phyloP scores from a whole-genome alignment of 1,284 basidiomycete species.

The Gymnopus androsaceus region DNA sequence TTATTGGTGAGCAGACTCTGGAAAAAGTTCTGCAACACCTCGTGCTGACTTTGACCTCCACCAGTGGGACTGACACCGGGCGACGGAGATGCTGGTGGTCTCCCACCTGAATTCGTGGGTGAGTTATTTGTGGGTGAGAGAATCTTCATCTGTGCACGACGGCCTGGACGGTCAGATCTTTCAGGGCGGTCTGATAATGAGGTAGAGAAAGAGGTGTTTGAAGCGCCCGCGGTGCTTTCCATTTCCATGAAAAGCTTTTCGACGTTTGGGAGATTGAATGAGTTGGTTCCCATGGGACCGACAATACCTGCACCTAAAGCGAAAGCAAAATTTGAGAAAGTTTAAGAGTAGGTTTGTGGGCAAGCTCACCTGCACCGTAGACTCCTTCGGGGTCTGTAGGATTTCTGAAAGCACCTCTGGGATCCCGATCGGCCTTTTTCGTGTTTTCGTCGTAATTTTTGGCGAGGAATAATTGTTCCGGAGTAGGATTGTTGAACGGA shows the following conservation, averaged over 20 bases:
- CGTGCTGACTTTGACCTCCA: conserved; percentile 56
- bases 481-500: conserved; percentile 74
- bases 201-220: background rate
- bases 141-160: no score
- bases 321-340: background rate
- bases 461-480: conserved; percentile 85
- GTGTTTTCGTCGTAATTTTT: conserved; percentile 78
- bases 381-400: conserved; percentile 49
- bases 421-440: conserved; percentile 86
- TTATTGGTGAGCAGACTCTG: conserved; percentile 74
- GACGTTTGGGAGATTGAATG: conserved; percentile 81
- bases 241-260: conserved; percentile 85
- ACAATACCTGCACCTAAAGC: conserved; percentile 69
- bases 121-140: conserved; percentile 32
- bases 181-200: background rate
- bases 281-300: conserved; percentile 84
- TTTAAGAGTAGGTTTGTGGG: no score
- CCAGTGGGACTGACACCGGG: conserved; percentile 19
- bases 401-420: conserved; percentile 82
- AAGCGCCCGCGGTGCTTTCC: conserved; percentile 50
- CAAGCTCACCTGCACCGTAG: background rate
- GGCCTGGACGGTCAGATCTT: conserved; percentile 26
- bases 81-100: conserved; percentile 44
- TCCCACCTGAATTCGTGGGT: conserved; percentile 30
- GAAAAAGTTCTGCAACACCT: conserved; percentile 87